Base-by-base conservation (phyloP, 805 yeast species). In the Brettanomyces bruxellensis region DNA sequence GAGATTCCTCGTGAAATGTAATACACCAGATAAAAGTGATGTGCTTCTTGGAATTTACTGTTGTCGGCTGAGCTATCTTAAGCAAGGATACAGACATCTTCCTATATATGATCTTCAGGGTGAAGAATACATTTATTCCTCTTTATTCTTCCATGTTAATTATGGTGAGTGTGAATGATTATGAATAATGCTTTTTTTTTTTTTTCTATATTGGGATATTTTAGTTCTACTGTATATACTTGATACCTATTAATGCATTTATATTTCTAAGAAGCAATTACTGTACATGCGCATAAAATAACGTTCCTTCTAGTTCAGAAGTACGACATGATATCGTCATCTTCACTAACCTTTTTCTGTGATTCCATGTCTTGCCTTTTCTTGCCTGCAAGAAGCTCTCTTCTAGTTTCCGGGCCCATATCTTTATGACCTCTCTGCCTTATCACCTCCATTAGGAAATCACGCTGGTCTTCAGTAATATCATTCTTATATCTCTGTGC, bases 401-500 rank as follows among this genome's bases (percentile, higher is more conserved):
- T 79, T 68, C 98, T 79, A 45, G 91, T 88, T 63, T 91, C 99
- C 3, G 95, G 95, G 3, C 96, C 90, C 49, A 93, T 86, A 25
- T 82, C 85, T 49, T 73, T 84, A 61, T 93, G 99, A 44, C 82
- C 83, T 67, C 96, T 84, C 61, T 83, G 90, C 67, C 95, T 83
- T 18, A 89, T 78, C 4, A 95, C 90, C 57, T 91, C 97, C 61
- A 93, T 68, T 50, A 93, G 70, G 66, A 91, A 88, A 57, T 93
- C 99, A 62, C 96, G 78, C 72, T 93, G 99, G 62, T 93, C 99
- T 57, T 88, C 96, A n/a, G 99, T 93, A 49, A 93, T 87, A 71
- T 93, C 99, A 61, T 93, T 91, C 65, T 91, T 93, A 64, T 93
- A 93, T 53, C 96, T 76, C 69, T 90, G 97, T 34, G 97, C 95